phyloP scores from a whole-genome alignment of 192 early-diverging fungal genomes.

The Ambispora gerdemannii region DNA sequence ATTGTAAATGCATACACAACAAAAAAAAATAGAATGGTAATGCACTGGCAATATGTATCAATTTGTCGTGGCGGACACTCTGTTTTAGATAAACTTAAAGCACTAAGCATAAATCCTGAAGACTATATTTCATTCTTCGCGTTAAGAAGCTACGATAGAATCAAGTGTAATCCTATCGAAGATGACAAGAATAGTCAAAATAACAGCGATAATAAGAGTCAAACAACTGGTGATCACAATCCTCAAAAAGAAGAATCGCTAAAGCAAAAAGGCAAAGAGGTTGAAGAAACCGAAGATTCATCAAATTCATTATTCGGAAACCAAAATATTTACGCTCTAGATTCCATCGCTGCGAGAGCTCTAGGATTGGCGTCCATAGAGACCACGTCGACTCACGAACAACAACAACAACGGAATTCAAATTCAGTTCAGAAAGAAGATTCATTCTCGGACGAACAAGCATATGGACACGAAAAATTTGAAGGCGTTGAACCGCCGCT shows the following conservation, averaged over 20 bases:
- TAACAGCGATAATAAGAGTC: background rate
- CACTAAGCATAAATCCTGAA: constrained; percentile 54
- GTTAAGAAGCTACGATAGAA: constrained; percentile 70
- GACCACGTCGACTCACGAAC: background rate
- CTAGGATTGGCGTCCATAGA: background rate
- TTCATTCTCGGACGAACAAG: constrained; percentile 8
- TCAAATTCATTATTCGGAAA: background rate
- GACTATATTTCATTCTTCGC: constrained; percentile 73
- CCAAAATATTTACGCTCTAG: background rate
- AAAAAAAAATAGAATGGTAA: constrained; percentile 59
- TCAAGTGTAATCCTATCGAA: constrained; percentile 33
- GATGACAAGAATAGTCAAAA: background rate
- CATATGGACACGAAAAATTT: background rate
- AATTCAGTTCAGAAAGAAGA: too few relatives aligned
- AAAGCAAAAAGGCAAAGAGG: background rate
- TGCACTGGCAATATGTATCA: constrained; percentile 78
- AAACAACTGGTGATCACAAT: background rate
- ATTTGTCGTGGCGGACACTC: constrained; percentile 74
- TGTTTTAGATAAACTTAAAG: constrained; percentile 56
- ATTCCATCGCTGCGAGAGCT: background rate
- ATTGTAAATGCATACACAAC: too few relatives aligned
- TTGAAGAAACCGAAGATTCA: background rate
- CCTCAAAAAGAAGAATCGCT: background rate
- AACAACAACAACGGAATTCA: too few relatives aligned
- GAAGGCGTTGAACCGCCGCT: background rate